A percentile compares a stretch with the other conserved stretches of the same genome.
Conservation (phyloP, 441 rosid species). For the Brassica balearica region DNA sequence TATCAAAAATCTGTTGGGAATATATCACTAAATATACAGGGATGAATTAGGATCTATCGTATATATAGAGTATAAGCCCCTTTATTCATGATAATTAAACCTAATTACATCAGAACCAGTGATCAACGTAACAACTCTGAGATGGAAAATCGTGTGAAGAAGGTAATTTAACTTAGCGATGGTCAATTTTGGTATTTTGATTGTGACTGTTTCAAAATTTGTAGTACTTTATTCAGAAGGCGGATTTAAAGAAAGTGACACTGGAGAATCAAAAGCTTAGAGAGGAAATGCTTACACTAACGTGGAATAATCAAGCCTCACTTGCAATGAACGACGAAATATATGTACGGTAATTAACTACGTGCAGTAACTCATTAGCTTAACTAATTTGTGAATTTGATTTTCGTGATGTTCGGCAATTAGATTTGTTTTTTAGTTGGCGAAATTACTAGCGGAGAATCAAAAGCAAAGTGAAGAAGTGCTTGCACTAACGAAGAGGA, state of each 20-base stretch:
- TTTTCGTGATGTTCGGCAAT: neutral
- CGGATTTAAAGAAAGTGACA: slow-evolving; percentile 22
- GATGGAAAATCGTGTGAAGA: slow-evolving; percentile 24
- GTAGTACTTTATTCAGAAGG: neutral
- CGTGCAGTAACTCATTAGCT: neutral
- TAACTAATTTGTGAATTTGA: neutral
- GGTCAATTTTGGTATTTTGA: neutral
- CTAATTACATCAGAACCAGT: neutral
- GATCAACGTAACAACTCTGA: slow-evolving; percentile 1
- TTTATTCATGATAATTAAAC: neutral
- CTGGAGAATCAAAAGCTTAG: slow-evolving; percentile 31
- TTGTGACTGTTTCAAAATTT: neutral
- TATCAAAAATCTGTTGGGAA: neutral
- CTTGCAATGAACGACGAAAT: slow-evolving; percentile 17
- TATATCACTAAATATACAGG: neutral
- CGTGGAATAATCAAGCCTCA: slow-evolving; percentile 25
- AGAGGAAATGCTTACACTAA: slow-evolving; percentile 9
- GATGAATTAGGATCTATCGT: neutral
- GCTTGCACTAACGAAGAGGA: slow-evolving; percentile 17
- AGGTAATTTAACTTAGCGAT: neutral
- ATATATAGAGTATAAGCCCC: neutral
- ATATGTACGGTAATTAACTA: slow-evolving; percentile 17
- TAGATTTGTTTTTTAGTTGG: neutral
- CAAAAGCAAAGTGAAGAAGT: slow-evolving; percentile 31
- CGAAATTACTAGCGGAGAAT: slow-evolving; percentile 31